Evolutionary conservation across 2,329 filamentous ascomycete species (phyloP).

Genomic region (Hortaea werneckii): DNA sequence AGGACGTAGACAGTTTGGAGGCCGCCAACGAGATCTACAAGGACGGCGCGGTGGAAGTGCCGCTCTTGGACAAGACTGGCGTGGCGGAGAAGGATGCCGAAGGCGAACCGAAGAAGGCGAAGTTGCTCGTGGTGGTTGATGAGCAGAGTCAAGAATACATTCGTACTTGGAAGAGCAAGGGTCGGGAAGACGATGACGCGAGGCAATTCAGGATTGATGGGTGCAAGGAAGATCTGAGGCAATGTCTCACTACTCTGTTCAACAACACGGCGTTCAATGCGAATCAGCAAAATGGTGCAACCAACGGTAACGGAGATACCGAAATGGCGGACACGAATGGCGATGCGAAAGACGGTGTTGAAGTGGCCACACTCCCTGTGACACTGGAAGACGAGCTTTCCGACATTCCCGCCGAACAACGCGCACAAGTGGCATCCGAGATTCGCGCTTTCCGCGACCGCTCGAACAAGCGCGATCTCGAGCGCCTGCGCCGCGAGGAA

Average conservation of each 20-base stretch:
- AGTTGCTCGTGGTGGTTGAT: constrained; percentile 55
- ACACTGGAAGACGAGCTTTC: constrained; percentile 79
- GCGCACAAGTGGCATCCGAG: constrained; percentile 85
- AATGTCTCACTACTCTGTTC: constrained; percentile 60
- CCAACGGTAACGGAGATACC: constrained; percentile 12
- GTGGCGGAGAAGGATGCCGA: constrained; percentile 32
- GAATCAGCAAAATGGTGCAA: constrained; percentile 10
- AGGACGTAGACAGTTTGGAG: constrained; percentile 78
- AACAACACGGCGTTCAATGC: constrained; percentile 43
- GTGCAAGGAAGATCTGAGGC: constrained; percentile 57
- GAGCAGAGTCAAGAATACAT: constrained; percentile 74
- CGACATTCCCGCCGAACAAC: constrained; percentile 92
- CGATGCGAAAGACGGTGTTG: constrained; percentile 57
- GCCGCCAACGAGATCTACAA: constrained; percentile 76
- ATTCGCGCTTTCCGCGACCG: constrained; percentile 90
- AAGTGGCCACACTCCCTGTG: constrained; percentile 83
- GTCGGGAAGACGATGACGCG: constrained; percentile 48
- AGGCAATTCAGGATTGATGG: constrained; percentile 59
- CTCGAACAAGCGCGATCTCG: constrained; percentile 77
- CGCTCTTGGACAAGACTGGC: constrained; percentile 49
- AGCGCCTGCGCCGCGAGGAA: constrained; percentile 79
- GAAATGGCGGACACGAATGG: constrained; percentile 24
- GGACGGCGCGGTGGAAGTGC: constrained; percentile 59
- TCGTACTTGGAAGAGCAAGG: constrained; percentile 64
- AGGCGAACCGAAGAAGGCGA: constrained; percentile 24